Evolutionary conservation across 768 basidiomycete species (phyloP).

Genomic region (Lyophyllum semitale): DNA sequence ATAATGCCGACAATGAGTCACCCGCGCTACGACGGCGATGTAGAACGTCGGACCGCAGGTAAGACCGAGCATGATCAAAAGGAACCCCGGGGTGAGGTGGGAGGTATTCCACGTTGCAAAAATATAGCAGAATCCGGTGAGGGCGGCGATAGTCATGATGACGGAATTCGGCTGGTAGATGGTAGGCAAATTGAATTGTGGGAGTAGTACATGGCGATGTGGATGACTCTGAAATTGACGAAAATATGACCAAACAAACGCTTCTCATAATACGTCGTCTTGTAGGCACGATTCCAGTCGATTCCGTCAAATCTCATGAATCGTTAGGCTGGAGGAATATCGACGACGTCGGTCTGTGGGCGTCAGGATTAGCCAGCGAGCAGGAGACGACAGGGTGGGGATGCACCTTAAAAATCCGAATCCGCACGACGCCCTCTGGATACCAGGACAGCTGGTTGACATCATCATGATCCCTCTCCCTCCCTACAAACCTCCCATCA

Average conservation of each 20-base stretch:
- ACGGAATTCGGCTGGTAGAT: conserved; percentile 76
- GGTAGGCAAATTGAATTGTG: conserved; percentile 91
- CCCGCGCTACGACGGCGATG: conserved; percentile 46
- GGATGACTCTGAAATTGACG: conserved; percentile 99
- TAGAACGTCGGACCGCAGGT: too few species aligned
- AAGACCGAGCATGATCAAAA: conserved; percentile 85
- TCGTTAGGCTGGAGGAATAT: conserved; percentile 86
- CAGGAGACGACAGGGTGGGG: too few species aligned
- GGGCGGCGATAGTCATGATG: conserved; percentile 95
- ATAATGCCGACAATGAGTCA: conserved; percentile 91
- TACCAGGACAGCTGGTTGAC: too few species aligned
- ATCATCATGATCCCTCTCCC: conserved; percentile 89
- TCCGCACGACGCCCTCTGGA: too few species aligned
- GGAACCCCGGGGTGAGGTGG: conserved; percentile 89
- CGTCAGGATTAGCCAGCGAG: conserved; percentile 45
- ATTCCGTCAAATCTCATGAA: conserved; percentile 97
- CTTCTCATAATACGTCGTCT: conserved; percentile 99
- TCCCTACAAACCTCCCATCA: too few species aligned
- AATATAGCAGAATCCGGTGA: conserved; percentile 97
- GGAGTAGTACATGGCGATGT: too few species aligned
- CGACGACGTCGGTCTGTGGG: conserved; percentile 81
- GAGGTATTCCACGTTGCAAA: too few species aligned
- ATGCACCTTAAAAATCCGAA: too few species aligned
- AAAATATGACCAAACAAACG: conserved; percentile 95
- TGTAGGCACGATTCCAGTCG: conserved; percentile 95